Evolutionary conservation across 2,329 filamentous ascomycete species (phyloP).

Genomic region (Dactylellina cionopaga): DNA sequence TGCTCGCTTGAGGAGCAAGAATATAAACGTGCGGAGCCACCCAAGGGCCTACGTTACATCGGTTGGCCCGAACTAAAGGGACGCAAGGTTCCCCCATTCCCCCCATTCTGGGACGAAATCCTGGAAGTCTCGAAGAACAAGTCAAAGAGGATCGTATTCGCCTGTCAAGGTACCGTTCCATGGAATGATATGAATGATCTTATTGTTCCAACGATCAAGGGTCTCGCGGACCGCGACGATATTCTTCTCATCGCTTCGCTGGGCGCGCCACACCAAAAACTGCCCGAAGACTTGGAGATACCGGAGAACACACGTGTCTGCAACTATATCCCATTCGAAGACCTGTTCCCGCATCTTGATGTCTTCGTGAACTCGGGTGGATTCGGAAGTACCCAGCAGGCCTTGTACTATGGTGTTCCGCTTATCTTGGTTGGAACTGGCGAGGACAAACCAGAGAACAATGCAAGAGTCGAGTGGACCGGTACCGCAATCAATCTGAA

Average conservation of each 20-base stretch:
- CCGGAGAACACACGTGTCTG: constrained; percentile 63
- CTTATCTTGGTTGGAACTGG: constrained; percentile 63
- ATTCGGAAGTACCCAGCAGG: constrained; percentile 65
- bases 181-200: constrained; percentile 61
- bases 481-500: constrained; percentile 64
- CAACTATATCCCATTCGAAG: constrained; percentile 66
- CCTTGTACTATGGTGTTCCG: constrained; percentile 63
- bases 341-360: constrained; percentile 61
- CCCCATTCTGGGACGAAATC: constrained; percentile 65
- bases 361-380: constrained; percentile 66
- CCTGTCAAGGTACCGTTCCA: constrained; percentile 65
- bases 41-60: constrained; percentile 43
- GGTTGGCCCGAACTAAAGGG: constrained; percentile 49
- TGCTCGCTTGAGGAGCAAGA: constrained; percentile 47
- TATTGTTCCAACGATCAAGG: constrained; percentile 63
- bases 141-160: constrained; percentile 62
- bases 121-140: constrained; percentile 59
- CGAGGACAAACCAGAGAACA: constrained; percentile 62
- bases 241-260: constrained; percentile 61
- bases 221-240: constrained; percentile 62
- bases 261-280: constrained; percentile 56
- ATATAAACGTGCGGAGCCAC: constrained; percentile 30
- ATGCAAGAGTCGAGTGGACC: constrained; percentile 62
- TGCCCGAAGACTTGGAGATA: constrained; percentile 58
- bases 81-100: constrained; percentile 55